Conservation (phyloP, 352 stramenopile genomes). For the Globisporangium canariense region DNA sequence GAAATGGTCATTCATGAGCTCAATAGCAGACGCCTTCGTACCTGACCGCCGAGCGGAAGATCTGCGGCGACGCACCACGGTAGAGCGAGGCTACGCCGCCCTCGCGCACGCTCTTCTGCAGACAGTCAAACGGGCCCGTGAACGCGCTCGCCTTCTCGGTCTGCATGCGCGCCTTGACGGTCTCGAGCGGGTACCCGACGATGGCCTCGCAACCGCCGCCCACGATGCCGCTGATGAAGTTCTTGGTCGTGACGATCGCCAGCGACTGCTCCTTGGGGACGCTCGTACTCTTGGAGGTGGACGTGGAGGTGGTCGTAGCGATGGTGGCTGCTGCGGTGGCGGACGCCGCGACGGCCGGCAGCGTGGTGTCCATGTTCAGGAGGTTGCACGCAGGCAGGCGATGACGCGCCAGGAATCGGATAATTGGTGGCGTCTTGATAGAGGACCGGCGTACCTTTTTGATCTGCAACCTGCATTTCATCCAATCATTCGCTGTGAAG, state of each 20-base stretch:
- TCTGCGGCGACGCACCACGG: constrained; percentile 59
- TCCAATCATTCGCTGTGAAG: neutral
- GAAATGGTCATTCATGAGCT: neutral
- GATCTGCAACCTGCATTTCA: constrained; percentile 9
- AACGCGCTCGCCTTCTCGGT: constrained; percentile 45
- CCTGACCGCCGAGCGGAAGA: constrained; percentile 66
- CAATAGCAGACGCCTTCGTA: constrained; percentile 12
- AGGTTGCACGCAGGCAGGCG: neutral
- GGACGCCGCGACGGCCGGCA: constrained; percentile 13
- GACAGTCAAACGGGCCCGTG: constrained; percentile 44
- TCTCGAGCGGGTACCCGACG: constrained; percentile 66
- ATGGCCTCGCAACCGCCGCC: constrained; percentile 55
- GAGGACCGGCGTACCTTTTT: neutral
- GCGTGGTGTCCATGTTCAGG: constrained; percentile 16
- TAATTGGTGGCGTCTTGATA: constrained; percentile 12
- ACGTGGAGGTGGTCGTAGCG: neutral
- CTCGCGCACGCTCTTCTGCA: constrained; percentile 53
- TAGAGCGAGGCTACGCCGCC: constrained; percentile 60
- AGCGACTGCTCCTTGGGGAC: constrained; percentile 30
- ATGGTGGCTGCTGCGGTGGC: neutral
- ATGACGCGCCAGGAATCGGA: constrained; percentile 10
- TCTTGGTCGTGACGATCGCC: constrained; percentile 50
- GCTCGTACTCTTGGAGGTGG: neutral
- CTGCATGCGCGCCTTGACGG: constrained; percentile 66
- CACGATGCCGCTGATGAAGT: constrained; percentile 59